Base-by-base conservation (phyloP, 345 rosid species). In the Alliaria petiolata region DNA sequence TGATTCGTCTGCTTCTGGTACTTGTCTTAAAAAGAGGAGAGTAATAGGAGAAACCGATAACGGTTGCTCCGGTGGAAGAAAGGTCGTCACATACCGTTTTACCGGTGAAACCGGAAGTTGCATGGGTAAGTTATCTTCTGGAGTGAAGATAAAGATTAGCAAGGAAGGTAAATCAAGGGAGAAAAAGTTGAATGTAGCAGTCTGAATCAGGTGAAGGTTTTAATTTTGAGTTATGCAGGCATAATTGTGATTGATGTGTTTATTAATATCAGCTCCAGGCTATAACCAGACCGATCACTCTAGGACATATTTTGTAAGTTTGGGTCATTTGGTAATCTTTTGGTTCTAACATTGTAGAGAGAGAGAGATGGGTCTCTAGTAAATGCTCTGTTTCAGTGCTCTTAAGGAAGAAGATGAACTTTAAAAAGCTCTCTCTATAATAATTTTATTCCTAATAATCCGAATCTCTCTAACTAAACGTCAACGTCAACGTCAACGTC, bases 21-120 rank as follows among this genome's bases (percentile, higher is more conserved):
- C 64, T 63, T 44, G 78, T 52, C 63, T 81, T 58, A 84, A 83
- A 75, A 82, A 77, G 63, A 83, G 83, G 76, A 85, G 49, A 71
- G 82, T 78, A 39, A 47, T 56, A 77, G 89, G 80, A 59, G 89
- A 85, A 53, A 34, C 70, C 28, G 63, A 80, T 34, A 60, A 17
- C 1, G 36, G 69, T 47, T 47, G 8, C 17, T 71, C 74, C 44
- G 13, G 45, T 59, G 87, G 83, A 66, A 66, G 70, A 52, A 71
- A 53, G 45, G 60, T 56, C 70, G 60, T 56, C 70, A 28, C 75
- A 17, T 70, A 58, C 72, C 25, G 70, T 72, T 49, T 67, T 17
- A 71, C 52, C 43, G 50, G 63, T 8, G 79, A 72, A 58, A 69
- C 28, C 4, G 78, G 74, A 38, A 69, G 58, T 26, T 53, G 43